A percentile compares a stretch with the other conserved stretches of the same genome.
Conservation (phyloP, 495 filamentous ascomycete genomes). For the Penicillium samsonianum region DNA sequence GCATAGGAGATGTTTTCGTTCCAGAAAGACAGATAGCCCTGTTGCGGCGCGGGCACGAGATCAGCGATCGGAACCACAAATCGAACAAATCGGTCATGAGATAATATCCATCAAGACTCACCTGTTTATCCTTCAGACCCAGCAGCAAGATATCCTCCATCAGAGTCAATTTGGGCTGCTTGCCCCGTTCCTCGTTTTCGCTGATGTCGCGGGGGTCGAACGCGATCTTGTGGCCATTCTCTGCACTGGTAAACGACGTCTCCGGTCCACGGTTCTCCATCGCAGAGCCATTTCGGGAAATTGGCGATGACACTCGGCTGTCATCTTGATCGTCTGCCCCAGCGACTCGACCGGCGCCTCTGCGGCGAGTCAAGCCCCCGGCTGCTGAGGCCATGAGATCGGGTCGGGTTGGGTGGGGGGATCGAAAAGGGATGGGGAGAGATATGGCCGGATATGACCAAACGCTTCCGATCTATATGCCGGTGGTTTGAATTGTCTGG, state of each 20-base stretch:
- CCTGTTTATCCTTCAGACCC: constrained; percentile 98
- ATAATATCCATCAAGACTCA: constrained; percentile 35
- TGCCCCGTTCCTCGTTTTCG: constrained; percentile 93
- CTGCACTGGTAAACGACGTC: constrained; percentile 86
- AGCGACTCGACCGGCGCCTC: constrained; percentile 66
- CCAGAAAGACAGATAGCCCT: constrained; percentile 99
- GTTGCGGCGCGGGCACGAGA: constrained; percentile 16
- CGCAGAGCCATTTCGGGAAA: constrained; percentile 57
- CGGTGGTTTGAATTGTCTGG: constrained; percentile 29
- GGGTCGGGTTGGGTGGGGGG: constrained; percentile 20
- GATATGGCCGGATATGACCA: constrained; percentile 11
- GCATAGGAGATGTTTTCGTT: constrained; percentile 99
- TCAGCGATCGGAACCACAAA: constrained; percentile 23
- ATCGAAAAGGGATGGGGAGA: constrained; percentile 11
- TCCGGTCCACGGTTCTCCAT: constrained; percentile 72
- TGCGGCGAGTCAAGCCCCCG: constrained; percentile 73
- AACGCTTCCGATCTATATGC: constrained; percentile 28
- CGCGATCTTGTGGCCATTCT: constrained; percentile 98
- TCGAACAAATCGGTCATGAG: background rate
- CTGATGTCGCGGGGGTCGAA: constrained; percentile 97
- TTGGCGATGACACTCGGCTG: constrained; percentile 70
- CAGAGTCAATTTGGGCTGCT: constrained; percentile 95
- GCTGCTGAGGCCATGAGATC: constrained; percentile 63
- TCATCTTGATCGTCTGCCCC: constrained; percentile 59
- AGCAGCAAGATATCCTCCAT: constrained; percentile 98